Evolutionary conservation across 106 monocot genomes (phyloP).

Genomic region (Dendrobium chrysotoxum): DNA sequence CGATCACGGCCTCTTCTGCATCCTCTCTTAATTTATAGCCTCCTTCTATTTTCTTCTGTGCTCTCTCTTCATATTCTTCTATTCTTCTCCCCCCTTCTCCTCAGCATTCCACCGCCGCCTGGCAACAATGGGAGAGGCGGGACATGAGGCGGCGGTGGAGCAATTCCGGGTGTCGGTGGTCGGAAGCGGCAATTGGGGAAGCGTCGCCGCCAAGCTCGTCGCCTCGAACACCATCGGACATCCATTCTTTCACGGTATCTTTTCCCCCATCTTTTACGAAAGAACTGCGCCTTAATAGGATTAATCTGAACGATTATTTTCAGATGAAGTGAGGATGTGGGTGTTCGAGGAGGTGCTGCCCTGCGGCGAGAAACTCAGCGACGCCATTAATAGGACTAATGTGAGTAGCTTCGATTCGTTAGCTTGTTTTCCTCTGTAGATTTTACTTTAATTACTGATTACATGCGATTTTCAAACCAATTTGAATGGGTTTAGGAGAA

Average conservation of each 20-base stretch:
- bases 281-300: neutral
- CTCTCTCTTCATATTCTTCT: neutral
- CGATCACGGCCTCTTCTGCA: neutral
- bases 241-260: conserved; percentile 45
- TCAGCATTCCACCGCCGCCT: neutral
- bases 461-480: neutral
- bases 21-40: neutral
- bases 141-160: neutral
- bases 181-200: conserved; percentile 96
- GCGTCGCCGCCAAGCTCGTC: conserved; percentile 83
- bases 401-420: conserved; percentile 25
- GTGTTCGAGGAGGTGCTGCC: conserved; percentile 77
- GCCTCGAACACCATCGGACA: conserved; percentile 66
- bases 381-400: conserved; percentile 59
- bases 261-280: neutral
- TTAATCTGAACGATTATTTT: neutral
- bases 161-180: conserved; percentile 51
- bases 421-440: neutral
- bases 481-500: conserved; percentile 54
- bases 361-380: conserved; percentile 65
- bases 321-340: conserved; percentile 95
- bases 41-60: neutral
- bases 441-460: neutral
- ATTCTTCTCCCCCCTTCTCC: neutral
- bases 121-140: neutral